A percentile compares a stretch with the other conserved stretches of the same genome.
Evolutionary conservation across 2,329 filamentous ascomycete species (phyloP).

Genomic region (Cladosporium sp.): DNA sequence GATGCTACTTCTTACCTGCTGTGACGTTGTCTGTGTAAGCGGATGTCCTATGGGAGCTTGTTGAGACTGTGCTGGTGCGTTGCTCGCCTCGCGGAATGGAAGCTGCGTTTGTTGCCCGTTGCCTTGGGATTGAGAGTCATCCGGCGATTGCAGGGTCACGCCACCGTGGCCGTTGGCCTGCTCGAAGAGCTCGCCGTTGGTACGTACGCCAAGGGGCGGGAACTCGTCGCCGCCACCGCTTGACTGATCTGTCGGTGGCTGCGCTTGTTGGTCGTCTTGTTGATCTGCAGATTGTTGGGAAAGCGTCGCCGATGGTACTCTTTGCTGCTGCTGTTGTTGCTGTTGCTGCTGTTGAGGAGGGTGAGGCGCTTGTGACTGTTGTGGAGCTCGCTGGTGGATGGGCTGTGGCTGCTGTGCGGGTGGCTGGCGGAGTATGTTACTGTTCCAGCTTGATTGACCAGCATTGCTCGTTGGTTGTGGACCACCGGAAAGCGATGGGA

Average conservation of each 20-base stretch:
- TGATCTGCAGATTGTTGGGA: constrained; percentile 53
- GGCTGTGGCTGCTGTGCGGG: constrained; percentile 42
- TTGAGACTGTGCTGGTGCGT: constrained; percentile 23
- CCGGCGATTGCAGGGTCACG: constrained; percentile 25
- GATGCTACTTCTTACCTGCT: constrained; percentile 1
- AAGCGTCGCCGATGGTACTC: constrained; percentile 46
- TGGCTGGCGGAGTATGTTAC: constrained; percentile 54
- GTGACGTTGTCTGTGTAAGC: constrained; percentile 7
- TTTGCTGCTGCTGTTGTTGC: constrained; percentile 41
- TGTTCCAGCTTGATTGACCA: constrained; percentile 58
- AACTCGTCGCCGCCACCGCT: constrained; percentile 57
- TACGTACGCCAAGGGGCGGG: constrained; percentile 57
- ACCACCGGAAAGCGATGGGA: constrained; percentile 60
- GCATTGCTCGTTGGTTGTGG: constrained; percentile 54
- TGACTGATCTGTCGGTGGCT: constrained; percentile 25
- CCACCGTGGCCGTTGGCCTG: constrained; percentile 26
- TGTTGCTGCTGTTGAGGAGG: constrained; percentile 46
- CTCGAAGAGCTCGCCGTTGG: constrained; percentile 44
- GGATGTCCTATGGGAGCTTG: constrained; percentile 29
- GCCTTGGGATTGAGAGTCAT: constrained; percentile 22
- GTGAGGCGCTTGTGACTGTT: constrained; percentile 50
- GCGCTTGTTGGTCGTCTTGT: constrained; percentile 56
- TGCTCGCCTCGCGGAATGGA: constrained; percentile 29
- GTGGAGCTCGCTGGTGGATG: constrained; percentile 47
- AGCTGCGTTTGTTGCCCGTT: constrained; percentile 30